Evolutionary conservation across 179 eudicot genomes (phyloP), one percentile per base, ranked within the genome.

Genomic region (Heliamphora pulchella): DNA sequence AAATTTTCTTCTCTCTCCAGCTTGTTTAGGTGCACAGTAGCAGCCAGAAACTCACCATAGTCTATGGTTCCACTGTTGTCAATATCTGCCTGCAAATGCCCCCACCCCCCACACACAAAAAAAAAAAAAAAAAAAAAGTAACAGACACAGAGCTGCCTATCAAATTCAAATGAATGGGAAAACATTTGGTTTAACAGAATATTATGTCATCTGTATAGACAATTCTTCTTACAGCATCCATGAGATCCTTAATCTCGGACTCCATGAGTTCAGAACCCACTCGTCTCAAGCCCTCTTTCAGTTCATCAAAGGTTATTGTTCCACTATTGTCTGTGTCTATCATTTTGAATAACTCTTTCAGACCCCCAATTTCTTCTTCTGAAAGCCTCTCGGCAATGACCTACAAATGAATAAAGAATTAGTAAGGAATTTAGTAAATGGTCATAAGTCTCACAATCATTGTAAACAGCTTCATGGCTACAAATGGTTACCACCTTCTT

Each of bases 1-100:
- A 94, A 83, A 82, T 94, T 94, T 81, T 94, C 98, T 83, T 94
- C 98, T 82, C 92, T 90, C 76, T 94, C 97, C 87, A 94, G 91
- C 90, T 94, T 94, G 78, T 94, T 91, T 85, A 93, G 46, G 85
- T 94, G 98, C 81, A 94, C 80, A 20, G 98, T 94, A n/a, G 98
- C 98, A 81, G 98, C 98, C 46, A 94, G 82, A 79, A 94, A 94
- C 83, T 94, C 98, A 61, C 94, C 98, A 82, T 94, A 94, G 74
- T 94, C 98, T 43, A 94, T 94, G 74, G 93, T 93, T 78, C 98
- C 98, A 68, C 73, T 94, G 79, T 93, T 93, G 87, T 93, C 97
- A 61, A 93, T 89, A 78, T 94, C 98, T 83, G 98, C 98, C 98
- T 94, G 85, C n/a, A n/a, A n/a, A n/a, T n/a, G n/a, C 31, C 31